Conservation (phyloP, 257 asterid genomes). For the Solanum etuberosum region DNA sequence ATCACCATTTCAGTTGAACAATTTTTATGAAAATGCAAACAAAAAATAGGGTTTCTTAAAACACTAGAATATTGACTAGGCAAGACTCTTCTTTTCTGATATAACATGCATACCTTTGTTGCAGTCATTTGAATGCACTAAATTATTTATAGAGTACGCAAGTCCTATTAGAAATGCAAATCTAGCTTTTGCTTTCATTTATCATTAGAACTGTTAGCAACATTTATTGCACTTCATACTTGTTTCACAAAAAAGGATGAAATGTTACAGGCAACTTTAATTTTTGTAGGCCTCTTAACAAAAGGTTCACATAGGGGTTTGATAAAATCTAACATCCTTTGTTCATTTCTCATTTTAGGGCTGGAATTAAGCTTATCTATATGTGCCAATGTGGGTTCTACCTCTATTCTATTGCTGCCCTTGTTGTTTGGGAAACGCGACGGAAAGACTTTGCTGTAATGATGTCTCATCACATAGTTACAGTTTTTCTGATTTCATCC, state of each 20-base stretch:
- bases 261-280: neutral
- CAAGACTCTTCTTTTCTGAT: neutral
- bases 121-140: neutral
- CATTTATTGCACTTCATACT: neutral
- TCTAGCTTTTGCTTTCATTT: neutral
- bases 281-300: neutral
- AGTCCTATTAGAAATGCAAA: neutral
- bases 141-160: neutral
- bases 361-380: constrained; percentile 50
- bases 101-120: neutral
- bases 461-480: constrained; percentile 88
- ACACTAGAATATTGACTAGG: neutral
- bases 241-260: neutral
- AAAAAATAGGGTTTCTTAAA: neutral
- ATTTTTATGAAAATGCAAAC: neutral
- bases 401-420: constrained; percentile 70
- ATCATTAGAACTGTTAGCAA: neutral
- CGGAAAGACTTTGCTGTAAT: constrained; percentile 84
- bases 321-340: neutral
- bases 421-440: constrained; percentile 86
- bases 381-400: constrained; percentile 98
- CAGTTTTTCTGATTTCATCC: constrained; percentile 57
- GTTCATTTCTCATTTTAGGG: constrained; percentile 26
- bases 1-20: neutral
- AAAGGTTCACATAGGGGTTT: neutral